Evolutionary conservation across 202 grass and related monocot species (phyloP).

Genomic region (Carex arenaria): DNA sequence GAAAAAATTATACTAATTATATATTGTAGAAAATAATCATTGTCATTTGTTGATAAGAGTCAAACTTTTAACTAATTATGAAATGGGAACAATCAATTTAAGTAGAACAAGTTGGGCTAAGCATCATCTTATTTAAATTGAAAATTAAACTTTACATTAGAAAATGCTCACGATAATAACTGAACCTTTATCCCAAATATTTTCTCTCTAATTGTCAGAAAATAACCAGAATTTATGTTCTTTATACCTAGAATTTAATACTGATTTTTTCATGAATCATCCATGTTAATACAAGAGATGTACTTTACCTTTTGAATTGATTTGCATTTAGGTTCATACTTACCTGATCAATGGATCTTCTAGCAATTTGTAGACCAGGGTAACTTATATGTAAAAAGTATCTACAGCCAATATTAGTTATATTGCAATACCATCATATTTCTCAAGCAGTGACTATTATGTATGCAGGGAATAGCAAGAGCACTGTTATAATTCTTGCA

Average conservation of each 20-base stretch:
- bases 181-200: not conserved
- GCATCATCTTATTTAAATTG: not conserved
- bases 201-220: not conserved
- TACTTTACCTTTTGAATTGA: not conserved
- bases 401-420: not conserved
- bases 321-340: not conserved
- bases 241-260: not conserved
- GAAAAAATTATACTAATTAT: not conserved
- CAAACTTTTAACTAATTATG: not conserved
- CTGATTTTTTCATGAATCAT: not conserved
- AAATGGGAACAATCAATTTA: not conserved
- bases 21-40: too few species aligned
- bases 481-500: slow-evolving; percentile 22
- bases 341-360: not conserved
- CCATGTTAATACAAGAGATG: not conserved
- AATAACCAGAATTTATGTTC: not conserved
- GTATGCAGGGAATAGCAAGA: slow-evolving; percentile 24
- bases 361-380: not conserved
- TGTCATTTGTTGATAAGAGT: too few species aligned
- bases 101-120: not conserved
- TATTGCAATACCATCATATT: not conserved
- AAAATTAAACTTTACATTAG: not conserved
- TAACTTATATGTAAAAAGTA: not conserved
- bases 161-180: not conserved
- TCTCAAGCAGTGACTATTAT: not conserved